Evolutionary conservation across 176 grass and related monocot species (phyloP).

Genomic region (Zoysia japonica): DNA sequence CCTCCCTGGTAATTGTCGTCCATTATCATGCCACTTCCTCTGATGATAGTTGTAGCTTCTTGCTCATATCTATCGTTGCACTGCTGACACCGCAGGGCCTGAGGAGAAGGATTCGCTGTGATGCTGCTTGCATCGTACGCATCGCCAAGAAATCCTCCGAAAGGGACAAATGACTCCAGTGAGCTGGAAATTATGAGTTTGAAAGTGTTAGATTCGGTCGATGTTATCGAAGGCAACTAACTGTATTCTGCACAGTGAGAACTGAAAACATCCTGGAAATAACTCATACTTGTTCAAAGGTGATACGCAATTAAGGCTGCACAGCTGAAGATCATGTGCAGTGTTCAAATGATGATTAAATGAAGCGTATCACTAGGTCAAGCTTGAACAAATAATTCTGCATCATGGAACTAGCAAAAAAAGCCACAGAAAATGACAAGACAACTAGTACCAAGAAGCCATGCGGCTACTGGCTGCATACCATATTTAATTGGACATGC

Average conservation of each 20-base stretch:
- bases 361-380: background rate
- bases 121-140: slow-evolving; percentile 42
- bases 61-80: slow-evolving; percentile 82
- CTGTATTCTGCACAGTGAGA: background rate
- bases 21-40: slow-evolving; percentile 48
- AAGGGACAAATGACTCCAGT: slow-evolving; percentile 64
- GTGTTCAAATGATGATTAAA: background rate
- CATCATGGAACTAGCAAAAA: slow-evolving; percentile 10
- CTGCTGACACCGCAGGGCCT: slow-evolving; percentile 55
- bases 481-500: too few species aligned
- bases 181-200: slow-evolving; percentile 48
- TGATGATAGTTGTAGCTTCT: slow-evolving; percentile 65
- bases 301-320: background rate
- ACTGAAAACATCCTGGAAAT: background rate
- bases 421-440: slow-evolving; percentile 1
- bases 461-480: background rate
- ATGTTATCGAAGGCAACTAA: background rate
- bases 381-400: slow-evolving; percentile 4
- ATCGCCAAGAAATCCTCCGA: slow-evolving; percentile 55
- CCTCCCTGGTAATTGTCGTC: slow-evolving; percentile 46
- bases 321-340: background rate
- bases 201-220: slow-evolving; percentile 19
- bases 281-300: background rate
- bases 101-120: slow-evolving; percentile 38
- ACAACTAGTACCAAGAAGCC: background rate